Evolutionary conservation across 805 yeast species (phyloP).

Genomic region (Yamadazyma takamatsuzukensis): DNA sequence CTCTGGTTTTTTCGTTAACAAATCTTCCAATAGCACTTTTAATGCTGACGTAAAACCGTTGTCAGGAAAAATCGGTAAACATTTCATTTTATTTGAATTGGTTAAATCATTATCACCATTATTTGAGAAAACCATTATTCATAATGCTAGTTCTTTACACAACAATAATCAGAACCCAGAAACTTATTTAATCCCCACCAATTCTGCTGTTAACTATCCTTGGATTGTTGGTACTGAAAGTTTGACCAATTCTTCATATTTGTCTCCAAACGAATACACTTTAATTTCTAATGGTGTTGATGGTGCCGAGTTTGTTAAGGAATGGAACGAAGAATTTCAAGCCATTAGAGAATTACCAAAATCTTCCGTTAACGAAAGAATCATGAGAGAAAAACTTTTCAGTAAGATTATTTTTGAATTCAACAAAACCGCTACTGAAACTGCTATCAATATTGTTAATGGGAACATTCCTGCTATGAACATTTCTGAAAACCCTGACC

Average conservation of each 20-base stretch:
- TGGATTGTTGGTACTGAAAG: constrained; percentile 44
- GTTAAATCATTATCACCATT: constrained; percentile 63
- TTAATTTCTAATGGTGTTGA: constrained; percentile 54
- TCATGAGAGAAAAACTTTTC: constrained; percentile 71
- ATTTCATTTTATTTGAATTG: constrained; percentile 57
- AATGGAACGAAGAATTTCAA: constrained; percentile 92
- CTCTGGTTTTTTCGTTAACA: constrained; percentile 77
- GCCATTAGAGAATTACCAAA: constrained; percentile 69
- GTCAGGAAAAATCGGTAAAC: constrained; percentile 27
- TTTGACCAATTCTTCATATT: constrained; percentile 43
- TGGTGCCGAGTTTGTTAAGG: constrained; percentile 57
- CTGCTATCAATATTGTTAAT: constrained; percentile 71
- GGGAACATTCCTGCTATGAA: constrained; percentile 78
- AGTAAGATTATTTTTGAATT: constrained; percentile 74
- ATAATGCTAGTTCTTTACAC: constrained; percentile 46
- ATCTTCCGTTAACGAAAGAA: constrained; percentile 56
- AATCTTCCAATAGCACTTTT: constrained; percentile 61
- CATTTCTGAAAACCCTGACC: constrained; percentile 61
- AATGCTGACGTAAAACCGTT: constrained; percentile 56
- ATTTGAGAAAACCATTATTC: constrained; percentile 49
- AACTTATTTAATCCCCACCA: constrained; percentile 58
- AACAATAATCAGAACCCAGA: constrained; percentile 44
- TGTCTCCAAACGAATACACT: constrained; percentile 56
- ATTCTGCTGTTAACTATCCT: constrained; percentile 61
- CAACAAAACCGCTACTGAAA: constrained; percentile 67